A percentile compares a stretch with the other conserved stretches of the same genome.
Conservation (phyloP, 176 grass and related monocot species). For the Phoenix roebelenii region DNA sequence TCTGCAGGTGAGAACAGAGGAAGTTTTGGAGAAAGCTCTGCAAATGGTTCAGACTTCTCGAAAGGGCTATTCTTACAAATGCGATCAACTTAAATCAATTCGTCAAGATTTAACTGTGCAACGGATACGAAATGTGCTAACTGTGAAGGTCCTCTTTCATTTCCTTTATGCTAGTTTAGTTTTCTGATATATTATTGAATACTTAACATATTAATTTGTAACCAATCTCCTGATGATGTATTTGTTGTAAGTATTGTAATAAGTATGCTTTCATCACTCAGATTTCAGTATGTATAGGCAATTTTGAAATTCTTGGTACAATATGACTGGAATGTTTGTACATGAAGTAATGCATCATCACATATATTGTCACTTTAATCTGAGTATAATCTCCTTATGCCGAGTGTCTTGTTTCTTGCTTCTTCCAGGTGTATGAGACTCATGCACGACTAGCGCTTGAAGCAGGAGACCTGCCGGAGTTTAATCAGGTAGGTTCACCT, state of each 20-base stretch:
- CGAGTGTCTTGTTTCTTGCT: slow-evolving; percentile 6
- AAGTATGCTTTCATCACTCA: too few species aligned
- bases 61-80: slow-evolving; percentile 91
- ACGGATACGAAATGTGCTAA: slow-evolving; percentile 84
- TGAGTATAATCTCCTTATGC: too few species aligned
- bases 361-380: too few species aligned
- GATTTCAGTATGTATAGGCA: too few species aligned
- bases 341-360: too few species aligned
- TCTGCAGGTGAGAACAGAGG: slow-evolving; percentile 84
- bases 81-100: slow-evolving; percentile 97
- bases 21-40: slow-evolving; percentile 83
- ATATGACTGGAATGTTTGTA: too few species aligned
- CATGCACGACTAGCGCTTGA: slow-evolving; percentile 86
- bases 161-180: neutral
- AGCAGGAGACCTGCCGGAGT: slow-evolving; percentile 80
- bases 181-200: neutral
- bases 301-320: too few species aligned
- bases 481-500: slow-evolving; percentile 60
- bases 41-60: slow-evolving; percentile 69
- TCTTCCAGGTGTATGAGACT: slow-evolving; percentile 90
- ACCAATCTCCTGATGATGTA: too few species aligned
- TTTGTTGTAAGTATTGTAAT: too few species aligned
- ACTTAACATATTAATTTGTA: too few species aligned
- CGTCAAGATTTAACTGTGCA: slow-evolving; percentile 96
- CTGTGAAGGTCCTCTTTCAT: slow-evolving; percentile 58